A percentile compares a stretch with the other conserved stretches of the same genome.
phyloP scores from a whole-genome alignment of 2,329 filamentous ascomycete genomes.

The Calonectria fujianensis region DNA sequence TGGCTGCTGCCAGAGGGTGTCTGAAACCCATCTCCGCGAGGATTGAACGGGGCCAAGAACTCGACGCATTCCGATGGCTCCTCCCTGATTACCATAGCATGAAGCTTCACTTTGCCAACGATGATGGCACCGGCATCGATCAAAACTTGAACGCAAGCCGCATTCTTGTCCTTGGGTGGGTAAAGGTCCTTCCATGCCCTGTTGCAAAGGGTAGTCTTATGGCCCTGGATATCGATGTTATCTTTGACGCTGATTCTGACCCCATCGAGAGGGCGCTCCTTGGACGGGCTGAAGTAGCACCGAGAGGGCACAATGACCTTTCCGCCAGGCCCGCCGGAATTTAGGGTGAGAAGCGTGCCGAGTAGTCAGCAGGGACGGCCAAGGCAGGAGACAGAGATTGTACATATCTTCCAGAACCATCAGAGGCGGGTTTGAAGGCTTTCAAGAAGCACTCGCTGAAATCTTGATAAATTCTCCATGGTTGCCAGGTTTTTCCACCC shows the following conservation, averaged over 20 bases:
- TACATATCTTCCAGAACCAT: slow-evolving; percentile 11
- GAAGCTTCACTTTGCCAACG: slow-evolving; percentile 5
- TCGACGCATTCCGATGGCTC: slow-evolving; percentile 6
- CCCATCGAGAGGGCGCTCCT: neutral
- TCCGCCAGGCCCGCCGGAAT: neutral
- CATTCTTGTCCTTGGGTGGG: neutral
- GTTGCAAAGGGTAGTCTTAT: slow-evolving; percentile 4
- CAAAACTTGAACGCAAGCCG: neutral
- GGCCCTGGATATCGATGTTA: neutral
- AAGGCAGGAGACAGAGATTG: neutral
- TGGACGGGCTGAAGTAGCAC: slow-evolving; percentile 1
- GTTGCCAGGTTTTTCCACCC: neutral
- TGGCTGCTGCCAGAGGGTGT: slow-evolving; percentile 7
- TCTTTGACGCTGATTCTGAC: slow-evolving; percentile 6
- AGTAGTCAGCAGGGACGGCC: neutral
- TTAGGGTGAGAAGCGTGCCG: neutral
- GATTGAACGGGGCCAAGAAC: neutral
- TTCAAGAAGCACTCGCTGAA: slow-evolving; percentile 10
- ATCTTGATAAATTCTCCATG: neutral
- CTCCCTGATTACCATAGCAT: neutral
- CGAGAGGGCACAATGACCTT: slow-evolving; percentile 12
- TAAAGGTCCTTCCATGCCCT: slow-evolving; percentile 8
- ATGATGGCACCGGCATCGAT: neutral
- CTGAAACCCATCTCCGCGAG: neutral
- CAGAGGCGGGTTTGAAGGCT: neutral